phyloP scores from a whole-genome alignment of 75 land plant genomes.

The Cryptomeria japonica region DNA sequence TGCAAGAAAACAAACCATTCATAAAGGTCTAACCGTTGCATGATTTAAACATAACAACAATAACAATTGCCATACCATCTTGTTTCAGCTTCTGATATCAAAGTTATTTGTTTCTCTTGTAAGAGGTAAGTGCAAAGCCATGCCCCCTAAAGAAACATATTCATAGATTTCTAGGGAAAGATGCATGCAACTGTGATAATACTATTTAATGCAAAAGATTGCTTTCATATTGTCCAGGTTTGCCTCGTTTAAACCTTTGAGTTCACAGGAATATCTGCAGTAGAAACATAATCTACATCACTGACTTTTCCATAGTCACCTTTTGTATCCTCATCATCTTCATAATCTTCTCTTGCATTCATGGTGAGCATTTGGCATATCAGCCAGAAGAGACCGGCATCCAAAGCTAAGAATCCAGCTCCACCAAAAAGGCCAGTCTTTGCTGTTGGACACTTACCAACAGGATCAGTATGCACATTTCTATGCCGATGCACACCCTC shows the following conservation, averaged over 20 bases:
- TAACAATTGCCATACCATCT: not conserved
- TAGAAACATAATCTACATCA: not conserved
- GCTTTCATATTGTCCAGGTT: not conserved
- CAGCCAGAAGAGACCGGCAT: constrained; percentile 82
- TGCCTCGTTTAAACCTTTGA: not conserved
- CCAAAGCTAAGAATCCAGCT: constrained; percentile 84
- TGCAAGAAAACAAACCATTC: not conserved
- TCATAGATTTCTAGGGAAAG: not conserved
- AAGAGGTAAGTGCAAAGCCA: not conserved
- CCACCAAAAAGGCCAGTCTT: constrained; percentile 93
- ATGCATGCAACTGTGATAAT: not conserved
- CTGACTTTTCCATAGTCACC: constrained; percentile 29
- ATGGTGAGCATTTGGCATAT: constrained; percentile 53
- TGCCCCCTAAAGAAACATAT: not conserved
- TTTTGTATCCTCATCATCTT: constrained; percentile 18
- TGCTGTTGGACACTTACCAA: constrained; percentile 68
- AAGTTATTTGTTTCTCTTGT: not conserved
- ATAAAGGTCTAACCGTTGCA: too few relatives aligned
- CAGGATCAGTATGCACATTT: constrained; percentile 39
- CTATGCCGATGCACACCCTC: constrained; percentile 50
- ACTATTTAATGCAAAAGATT: not conserved
- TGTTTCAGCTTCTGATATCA: not conserved
- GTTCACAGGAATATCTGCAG: not conserved
- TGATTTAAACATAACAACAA: not conserved
- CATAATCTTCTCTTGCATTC: constrained; percentile 39